Evolutionary conservation across 192 early-diverging fungal species (phyloP), one percentile per base, ranked within the genome.

Genomic region (Linnemannia schmuckeri): DNA sequence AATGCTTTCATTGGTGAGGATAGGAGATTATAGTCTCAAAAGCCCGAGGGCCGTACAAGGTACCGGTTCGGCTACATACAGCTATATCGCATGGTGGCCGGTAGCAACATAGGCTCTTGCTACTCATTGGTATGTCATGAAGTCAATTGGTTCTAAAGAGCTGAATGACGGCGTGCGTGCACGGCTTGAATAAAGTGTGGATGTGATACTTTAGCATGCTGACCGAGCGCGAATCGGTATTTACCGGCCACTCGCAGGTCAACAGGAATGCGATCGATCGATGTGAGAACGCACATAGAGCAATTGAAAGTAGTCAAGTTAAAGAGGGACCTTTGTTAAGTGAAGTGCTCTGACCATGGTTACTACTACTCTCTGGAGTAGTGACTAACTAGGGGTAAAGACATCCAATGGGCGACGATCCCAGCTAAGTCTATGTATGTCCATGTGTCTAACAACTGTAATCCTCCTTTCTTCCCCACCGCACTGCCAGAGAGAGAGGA

Each of bases 171-270:
- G 9, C 57, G n/a, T 61, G 2, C 2, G 44, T 10, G 57, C 6
- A 66, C 33, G 61, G 30, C 61, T 66, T 10, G 24, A 12, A 61
- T 6, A 61, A 61, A 10, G 9, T 27, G 9, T 7, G n/a, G 1
- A n/a, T 57, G 55, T 61, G 57, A 61, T 61, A 61, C 57, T 61
- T 27, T 61, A 61, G n/a, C 57, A 61, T 27, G n/a, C 57, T 61
- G 57, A 30, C 57, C 57, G n/a, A 61, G 57, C n/a, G n/a, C 57
- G 57, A 27, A 61, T 61, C 6, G 6, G 10, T 61, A 61, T 9
- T n/a, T 30, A n/a, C 10, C 57, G 57, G n/a, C 6, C 57, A n/a
- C 24, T 61, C 20, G 20, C 5, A 7, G 13, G 52, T 55, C 54
- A 20, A 24, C 6, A 24, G 24, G 1, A n/a, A n/a, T 5, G 6